Evolutionary conservation across 2,329 filamentous ascomycete species (phyloP).

Genomic region (Scleromitrula shiraiana): DNA sequence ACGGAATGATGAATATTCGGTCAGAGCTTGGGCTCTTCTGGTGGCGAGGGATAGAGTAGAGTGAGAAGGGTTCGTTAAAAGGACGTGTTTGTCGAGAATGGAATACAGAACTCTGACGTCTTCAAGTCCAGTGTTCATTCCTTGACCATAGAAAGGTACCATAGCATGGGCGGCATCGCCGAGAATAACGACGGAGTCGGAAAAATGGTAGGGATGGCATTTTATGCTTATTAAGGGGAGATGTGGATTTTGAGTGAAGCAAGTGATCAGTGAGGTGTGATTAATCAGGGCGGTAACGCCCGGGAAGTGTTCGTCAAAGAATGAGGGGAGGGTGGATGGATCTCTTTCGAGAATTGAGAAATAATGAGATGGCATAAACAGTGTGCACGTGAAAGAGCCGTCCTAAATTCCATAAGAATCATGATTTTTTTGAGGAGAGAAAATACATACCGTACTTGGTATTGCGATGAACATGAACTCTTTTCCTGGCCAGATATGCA

Average conservation of each 20-base stretch:
- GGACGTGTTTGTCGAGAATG: slow-evolving; percentile 57
- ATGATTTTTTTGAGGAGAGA: too few species aligned
- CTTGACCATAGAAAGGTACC: slow-evolving; percentile 97
- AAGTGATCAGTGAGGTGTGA: slow-evolving; percentile 57
- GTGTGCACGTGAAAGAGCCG: slow-evolving; percentile 87
- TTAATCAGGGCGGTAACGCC: slow-evolving; percentile 70
- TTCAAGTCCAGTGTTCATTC: slow-evolving; percentile 94
- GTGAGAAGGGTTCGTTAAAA: slow-evolving; percentile 28
- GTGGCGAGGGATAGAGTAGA: slow-evolving; percentile 41
- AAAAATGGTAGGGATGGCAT: slow-evolving; percentile 80
- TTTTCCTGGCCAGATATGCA: slow-evolving; percentile 94
- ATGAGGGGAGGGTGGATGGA: slow-evolving; percentile 52
- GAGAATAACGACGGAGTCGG: slow-evolving; percentile 69
- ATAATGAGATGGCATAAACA: slow-evolving; percentile 71
- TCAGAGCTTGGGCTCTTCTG: slow-evolving; percentile 61
- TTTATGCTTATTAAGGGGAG: slow-evolving; percentile 91
- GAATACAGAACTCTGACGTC: slow-evolving; percentile 86
- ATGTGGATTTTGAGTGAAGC: slow-evolving; percentile 78
- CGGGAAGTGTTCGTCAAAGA: slow-evolving; percentile 80
- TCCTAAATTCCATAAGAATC: slow-evolving; percentile 45
- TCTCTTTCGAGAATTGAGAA: slow-evolving; percentile 61
- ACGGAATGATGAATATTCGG: slow-evolving; percentile 67
- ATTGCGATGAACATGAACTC: slow-evolving; percentile 99
- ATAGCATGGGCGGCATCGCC: slow-evolving; percentile 96
- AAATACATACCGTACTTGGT: slow-evolving; percentile 43